Conservation (phyloP, 306 rosid species). For the Macrotyloma uniflorum region DNA sequence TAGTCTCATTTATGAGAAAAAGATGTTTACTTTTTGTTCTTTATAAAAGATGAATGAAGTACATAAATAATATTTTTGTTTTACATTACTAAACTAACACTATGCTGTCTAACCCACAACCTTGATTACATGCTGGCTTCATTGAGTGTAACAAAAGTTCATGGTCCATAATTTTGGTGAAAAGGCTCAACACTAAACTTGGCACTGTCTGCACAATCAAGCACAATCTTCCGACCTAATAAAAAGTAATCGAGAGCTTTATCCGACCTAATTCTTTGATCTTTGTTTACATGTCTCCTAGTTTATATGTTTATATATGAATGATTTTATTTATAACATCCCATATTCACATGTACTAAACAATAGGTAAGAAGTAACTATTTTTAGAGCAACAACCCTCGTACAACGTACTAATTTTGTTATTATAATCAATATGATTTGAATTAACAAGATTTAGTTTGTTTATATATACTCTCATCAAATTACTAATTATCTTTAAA, state of each 20-base stretch:
- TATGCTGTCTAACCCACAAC: background rate
- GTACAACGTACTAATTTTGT: conserved; percentile 8
- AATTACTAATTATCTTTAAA: background rate
- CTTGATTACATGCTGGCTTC: background rate
- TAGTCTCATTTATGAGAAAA: background rate
- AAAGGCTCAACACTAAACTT: background rate
- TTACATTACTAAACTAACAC: background rate
- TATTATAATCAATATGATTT: background rate
- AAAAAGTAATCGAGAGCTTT: background rate
- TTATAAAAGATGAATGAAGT: background rate
- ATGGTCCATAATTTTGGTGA: background rate
- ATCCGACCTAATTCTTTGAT: conserved; percentile 34
- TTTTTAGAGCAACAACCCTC: background rate
- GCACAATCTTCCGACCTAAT: conserved; percentile 32
- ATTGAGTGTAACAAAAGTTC: background rate
- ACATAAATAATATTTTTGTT: background rate
- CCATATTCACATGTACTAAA: background rate
- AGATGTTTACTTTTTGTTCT: background rate
- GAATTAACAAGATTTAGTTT: background rate
- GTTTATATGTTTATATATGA: too few species aligned
- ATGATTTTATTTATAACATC: conserved; percentile 1
- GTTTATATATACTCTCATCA: background rate
- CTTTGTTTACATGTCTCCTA: too few species aligned
- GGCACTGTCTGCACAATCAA: background rate
- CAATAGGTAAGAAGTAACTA: too few species aligned